Percentiles rank a stretch among this genome's conserved stretches.
These are phyloP conservation scores for Saprolegnia diclina DNA, from an alignment of 352 stramenopile species.

Conservation along the genomic window DNA sequence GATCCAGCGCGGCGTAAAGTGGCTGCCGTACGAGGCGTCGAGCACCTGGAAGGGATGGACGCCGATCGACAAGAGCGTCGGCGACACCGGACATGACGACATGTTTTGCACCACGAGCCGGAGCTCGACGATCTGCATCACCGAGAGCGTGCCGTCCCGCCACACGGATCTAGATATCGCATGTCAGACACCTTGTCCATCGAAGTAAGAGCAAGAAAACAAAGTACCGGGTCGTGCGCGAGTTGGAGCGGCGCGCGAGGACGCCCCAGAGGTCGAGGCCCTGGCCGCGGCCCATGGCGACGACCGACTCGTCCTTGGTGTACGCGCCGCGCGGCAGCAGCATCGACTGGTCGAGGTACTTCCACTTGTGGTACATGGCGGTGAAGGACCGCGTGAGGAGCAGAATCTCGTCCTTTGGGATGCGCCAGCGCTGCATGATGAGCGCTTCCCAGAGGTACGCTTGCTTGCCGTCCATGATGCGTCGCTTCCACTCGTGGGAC, in stretches of 20 bases:
- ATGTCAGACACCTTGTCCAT: background rate
- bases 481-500: conserved; percentile 7
- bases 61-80: conserved; percentile 3
- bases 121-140: conserved; percentile 25
- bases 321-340: background rate
- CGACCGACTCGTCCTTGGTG: background rate
- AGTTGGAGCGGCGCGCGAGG: conserved; percentile 17
- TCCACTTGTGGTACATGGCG: conserved; percentile 14
- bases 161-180: conserved; percentile 20
- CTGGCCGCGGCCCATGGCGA: conserved; percentile 3
- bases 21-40: conserved; percentile 22
- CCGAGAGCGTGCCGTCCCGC: conserved; percentile 16
- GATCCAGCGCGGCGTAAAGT: conserved; percentile 25
- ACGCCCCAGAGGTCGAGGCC: conserved; percentile 16
- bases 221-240: conserved; percentile 14
- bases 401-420: background rate
- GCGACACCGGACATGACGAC: background rate
- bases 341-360: background rate
- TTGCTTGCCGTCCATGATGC: conserved; percentile 4
- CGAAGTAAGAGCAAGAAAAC: background rate
- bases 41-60: conserved; percentile 24
- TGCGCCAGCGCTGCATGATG: background rate
- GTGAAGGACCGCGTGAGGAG: background rate
- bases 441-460: conserved; percentile 18
- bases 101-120: conserved; percentile 25